Evolutionary conservation across 192 early-diverging fungal species (phyloP).

Genomic region (Phycomyces nitens): DNA sequence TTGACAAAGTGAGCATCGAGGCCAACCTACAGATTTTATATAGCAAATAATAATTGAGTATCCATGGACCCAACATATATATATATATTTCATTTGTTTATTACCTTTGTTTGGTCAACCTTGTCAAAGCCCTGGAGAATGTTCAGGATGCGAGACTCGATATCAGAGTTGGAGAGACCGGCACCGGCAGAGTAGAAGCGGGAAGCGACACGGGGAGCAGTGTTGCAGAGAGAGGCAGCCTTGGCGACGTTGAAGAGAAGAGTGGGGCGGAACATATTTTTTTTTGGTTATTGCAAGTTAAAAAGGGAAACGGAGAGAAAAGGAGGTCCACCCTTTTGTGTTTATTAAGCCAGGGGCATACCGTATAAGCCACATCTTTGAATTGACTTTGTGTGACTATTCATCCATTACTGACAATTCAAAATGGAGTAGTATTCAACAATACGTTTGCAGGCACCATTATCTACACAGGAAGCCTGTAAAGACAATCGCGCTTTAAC

Average conservation of each 20-base stretch:
- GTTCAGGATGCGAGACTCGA: conserved; percentile 85
- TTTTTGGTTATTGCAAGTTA: neutral
- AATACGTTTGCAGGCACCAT: too few species aligned
- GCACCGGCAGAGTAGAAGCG: conserved; percentile 77
- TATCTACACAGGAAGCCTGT: too few species aligned
- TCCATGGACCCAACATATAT: too few species aligned
- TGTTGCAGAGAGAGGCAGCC: conserved; percentile 30
- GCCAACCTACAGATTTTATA: conserved; percentile 57
- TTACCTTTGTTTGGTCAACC: conserved; percentile 89
- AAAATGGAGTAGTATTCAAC: too few species aligned
- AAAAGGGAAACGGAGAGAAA: neutral
- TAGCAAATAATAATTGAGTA: too few species aligned
- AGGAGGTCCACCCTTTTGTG: too few species aligned
- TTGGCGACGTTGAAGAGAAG: conserved; percentile 34
- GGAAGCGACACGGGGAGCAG: conserved; percentile 36
- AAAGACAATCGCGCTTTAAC: too few species aligned
- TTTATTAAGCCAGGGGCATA: too few species aligned
- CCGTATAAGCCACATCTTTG: too few species aligned
- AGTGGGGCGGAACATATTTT: conserved; percentile 37
- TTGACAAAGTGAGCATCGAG: conserved; percentile 83
- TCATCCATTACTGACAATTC: too few species aligned
- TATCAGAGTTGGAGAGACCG: conserved; percentile 60
- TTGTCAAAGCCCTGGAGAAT: conserved; percentile 96
- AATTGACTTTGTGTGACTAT: too few species aligned
- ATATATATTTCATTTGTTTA: neutral